Evolutionary conservation across 768 basidiomycete species (phyloP), one percentile per base, ranked within the genome.

Genomic region (Myochromella boudieri): DNA sequence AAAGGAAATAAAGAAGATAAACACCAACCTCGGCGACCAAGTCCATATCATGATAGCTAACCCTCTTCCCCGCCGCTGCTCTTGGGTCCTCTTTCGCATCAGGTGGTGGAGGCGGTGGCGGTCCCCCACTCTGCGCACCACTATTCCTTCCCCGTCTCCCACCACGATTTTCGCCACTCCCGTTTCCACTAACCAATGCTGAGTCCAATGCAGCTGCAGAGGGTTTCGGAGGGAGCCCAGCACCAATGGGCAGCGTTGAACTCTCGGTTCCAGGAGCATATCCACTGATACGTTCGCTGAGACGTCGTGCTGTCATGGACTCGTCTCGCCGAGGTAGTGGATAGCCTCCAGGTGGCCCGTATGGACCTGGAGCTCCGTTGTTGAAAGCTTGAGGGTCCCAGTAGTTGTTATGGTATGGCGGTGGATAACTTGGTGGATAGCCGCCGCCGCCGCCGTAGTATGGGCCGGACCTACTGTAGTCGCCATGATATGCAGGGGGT

Each of bases 11-110:
- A 48, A 46, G 48, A 51, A 28, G 36, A 32, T 56, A 49, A 51
- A 32, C 34, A 31, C 54, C 59, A 34, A 77, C 84, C 75, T 89
- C 89, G 22, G 91, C 89, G 55, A 92, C 90, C 64, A 88, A 72
- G 71, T 97, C 95, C 84, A 97, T 90, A 68, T 97, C 95, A 63
- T 92, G 85, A 62, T 97, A 97, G 69, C 90, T 93, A 45, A 97
- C 83, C 66, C 90, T 82, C 68, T 84, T 87, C 36, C 91, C 91
- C 26, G 85, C 88, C 25, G 88, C 86, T 22, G 95, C 91, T 31
- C 95, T 76, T 33, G 95, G 95, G 64, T 97, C 95, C 65, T 93
- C 90, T 68, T 90, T 91, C 24, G 85, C 89, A 67, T 93, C 88
- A 44, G 89, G 84, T 10, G 91, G 91, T 12, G 91, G 89, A 3